Evolutionary conservation across 352 stramenopile genomes (phyloP).

Genomic region (Pythium periplocum): DNA sequence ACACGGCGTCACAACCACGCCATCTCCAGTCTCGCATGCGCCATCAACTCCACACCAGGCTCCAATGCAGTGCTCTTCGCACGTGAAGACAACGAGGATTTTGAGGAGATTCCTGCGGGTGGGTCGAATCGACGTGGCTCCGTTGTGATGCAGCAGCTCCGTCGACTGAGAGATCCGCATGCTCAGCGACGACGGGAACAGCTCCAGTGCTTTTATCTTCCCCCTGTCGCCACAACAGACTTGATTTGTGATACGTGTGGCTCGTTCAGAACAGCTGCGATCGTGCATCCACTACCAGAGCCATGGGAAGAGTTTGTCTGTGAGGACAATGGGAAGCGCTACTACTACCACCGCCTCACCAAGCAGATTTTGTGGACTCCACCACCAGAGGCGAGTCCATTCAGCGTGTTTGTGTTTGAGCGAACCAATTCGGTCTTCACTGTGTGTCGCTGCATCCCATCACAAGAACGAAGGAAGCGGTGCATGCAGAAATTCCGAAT

Average conservation of each 20-base stretch:
- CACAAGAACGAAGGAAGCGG: conserved; percentile 32
- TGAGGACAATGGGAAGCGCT: conserved; percentile 37
- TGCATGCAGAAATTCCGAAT: conserved; percentile 55
- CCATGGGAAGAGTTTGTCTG: conserved; percentile 48
- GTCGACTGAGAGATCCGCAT: conserved; percentile 9
- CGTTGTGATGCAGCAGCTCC: conserved; percentile 10
- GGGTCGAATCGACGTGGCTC: conserved; percentile 1
- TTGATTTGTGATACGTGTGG: conserved; percentile 45
- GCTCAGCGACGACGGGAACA: conserved; percentile 16
- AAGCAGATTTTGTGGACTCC: conserved; percentile 39
- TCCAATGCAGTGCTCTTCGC: conserved; percentile 32
- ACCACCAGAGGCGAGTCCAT: conserved; percentile 25
- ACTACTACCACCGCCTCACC: conserved; percentile 41
- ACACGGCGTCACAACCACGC: conserved; percentile 41
- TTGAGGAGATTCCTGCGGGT: not conserved
- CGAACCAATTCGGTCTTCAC: conserved; percentile 48
- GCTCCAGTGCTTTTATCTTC: conserved; percentile 43
- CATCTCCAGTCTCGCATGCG: conserved; percentile 36
- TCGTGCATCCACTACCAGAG: conserved; percentile 28
- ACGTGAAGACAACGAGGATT: conserved; percentile 1
- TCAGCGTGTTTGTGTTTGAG: conserved; percentile 48
- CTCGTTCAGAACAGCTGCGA: conserved; percentile 29
- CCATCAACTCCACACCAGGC: conserved; percentile 17
- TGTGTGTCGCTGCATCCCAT: conserved; percentile 59
- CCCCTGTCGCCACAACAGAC: conserved; percentile 37